A percentile compares a stretch with the other conserved stretches of the same genome.
These are phyloP conservation scores for Trichosporon coremiiforme DNA, from an alignment of 1,284 basidiomycete genomes.

Conservation along the genomic window DNA sequence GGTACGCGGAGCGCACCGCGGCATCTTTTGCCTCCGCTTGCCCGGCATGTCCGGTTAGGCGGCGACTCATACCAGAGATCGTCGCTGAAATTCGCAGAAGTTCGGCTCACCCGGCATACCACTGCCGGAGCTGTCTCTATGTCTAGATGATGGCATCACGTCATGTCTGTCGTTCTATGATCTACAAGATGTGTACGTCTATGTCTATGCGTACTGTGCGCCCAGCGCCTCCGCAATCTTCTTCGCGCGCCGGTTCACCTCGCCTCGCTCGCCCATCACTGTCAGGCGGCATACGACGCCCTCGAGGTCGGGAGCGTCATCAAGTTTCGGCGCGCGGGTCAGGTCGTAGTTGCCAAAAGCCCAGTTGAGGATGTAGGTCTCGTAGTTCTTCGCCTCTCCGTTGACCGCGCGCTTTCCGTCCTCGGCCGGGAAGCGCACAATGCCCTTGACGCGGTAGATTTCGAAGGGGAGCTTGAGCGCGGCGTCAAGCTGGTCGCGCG, in stretches of 20 bases:
- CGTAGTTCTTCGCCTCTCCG: slow-evolving; percentile 40
- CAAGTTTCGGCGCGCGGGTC: slow-evolving; percentile 57
- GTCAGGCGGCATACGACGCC: slow-evolving; percentile 65
- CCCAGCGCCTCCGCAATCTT: slow-evolving; percentile 64
- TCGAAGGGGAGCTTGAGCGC: slow-evolving; percentile 63
- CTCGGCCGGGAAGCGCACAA: slow-evolving; percentile 62
- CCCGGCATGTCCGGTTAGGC: too few species aligned
- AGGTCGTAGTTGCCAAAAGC: slow-evolving; percentile 83
- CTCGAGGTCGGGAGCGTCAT: slow-evolving; percentile 46
- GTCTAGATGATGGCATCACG: slow-evolving; percentile 3
- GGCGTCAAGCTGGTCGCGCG: slow-evolving; percentile 39
- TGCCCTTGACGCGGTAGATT: slow-evolving; percentile 67
- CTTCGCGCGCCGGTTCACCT: slow-evolving; percentile 65
- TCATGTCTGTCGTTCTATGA: not conserved
- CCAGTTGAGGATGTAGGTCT: slow-evolving; percentile 75
- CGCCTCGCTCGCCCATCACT: slow-evolving; percentile 83
- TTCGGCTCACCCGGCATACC: not conserved
- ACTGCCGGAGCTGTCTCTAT: not conserved
- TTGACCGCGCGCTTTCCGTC: not conserved
- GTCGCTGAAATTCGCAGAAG: not conserved
- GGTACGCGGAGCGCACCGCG: too few species aligned
- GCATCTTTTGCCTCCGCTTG: not conserved
- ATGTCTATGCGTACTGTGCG: slow-evolving; percentile 43
- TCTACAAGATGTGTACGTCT: slow-evolving; percentile 9
- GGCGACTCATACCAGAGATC: too few species aligned